A percentile compares a stretch with the other conserved stretches of the same genome.
These are phyloP conservation scores for Pseudocercospora musae DNA, from an alignment of 2,329 filamentous ascomycete genomes.

Conservation along the genomic window DNA sequence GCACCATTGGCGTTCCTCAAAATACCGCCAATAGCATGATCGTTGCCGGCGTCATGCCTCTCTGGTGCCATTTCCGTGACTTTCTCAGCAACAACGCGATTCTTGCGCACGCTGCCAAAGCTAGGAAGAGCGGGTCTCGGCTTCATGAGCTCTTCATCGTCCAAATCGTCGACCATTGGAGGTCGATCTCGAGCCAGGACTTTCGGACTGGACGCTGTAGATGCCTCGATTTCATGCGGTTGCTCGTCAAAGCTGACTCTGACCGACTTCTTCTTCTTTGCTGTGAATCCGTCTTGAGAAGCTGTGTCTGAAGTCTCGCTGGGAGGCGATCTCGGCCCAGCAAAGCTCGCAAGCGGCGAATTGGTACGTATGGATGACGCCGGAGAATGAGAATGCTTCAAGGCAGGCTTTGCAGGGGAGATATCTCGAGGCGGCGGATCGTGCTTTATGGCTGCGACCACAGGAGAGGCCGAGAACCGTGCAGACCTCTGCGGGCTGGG, in stretches of 20 bases:
- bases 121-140: constrained; percentile 70
- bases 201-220: constrained; percentile 43
- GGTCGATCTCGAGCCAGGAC: constrained; percentile 23
- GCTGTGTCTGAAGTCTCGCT: constrained; percentile 58
- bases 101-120: constrained; percentile 65
- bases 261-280: constrained; percentile 60
- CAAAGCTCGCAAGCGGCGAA: constrained; percentile 50
- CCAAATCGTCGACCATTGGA: constrained; percentile 39
- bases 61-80: constrained; percentile 46
- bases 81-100: constrained; percentile 49
- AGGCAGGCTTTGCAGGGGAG: constrained; percentile 72
- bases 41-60: constrained; percentile 54
- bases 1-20: constrained; percentile 51
- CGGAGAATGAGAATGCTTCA: constrained; percentile 58
- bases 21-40: constrained; percentile 57
- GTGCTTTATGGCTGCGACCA: constrained; percentile 60
- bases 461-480: constrained; percentile 60
- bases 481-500: constrained; percentile 65
- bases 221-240: constrained; percentile 36
- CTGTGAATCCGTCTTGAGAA: constrained; percentile 42
- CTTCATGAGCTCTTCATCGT: constrained; percentile 66
- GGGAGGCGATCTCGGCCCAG: constrained; percentile 43
- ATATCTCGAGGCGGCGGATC: constrained; percentile 67
- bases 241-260: constrained; percentile 76
- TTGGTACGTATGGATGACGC: constrained; percentile 47